phyloP scores from a whole-genome alignment of 306 rosid genomes.

The Rosa lucieae region DNA sequence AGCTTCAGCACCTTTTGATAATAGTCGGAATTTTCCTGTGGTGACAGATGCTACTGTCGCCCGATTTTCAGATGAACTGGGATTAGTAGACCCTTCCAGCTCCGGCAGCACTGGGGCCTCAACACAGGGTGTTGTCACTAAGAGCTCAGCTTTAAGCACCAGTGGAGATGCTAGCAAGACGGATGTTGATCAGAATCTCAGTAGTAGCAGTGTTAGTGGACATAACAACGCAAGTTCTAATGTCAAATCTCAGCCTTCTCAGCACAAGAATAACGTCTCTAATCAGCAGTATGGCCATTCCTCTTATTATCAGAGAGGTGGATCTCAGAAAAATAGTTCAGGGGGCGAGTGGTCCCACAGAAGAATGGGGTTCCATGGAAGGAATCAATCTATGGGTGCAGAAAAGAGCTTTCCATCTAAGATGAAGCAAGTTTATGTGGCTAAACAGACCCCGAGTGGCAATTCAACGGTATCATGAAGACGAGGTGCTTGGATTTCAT shows the following conservation, averaged over 20 bases:
- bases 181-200: conserved; percentile 43
- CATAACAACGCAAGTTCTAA: conserved; percentile 43
- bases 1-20: conserved; percentile 54
- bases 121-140: conserved; percentile 31
- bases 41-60: conserved; percentile 52
- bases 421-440: conserved; percentile 88
- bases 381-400: conserved; percentile 62
- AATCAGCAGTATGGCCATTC: conserved; percentile 65
- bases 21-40: conserved; percentile 53
- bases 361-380: conserved; percentile 72
- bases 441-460: conserved; percentile 72
- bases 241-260: conserved; percentile 47
- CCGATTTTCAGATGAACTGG: conserved; percentile 81
- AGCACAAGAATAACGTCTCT: conserved; percentile 43
- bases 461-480: conserved; percentile 48
- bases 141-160: conserved; percentile 39
- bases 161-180: conserved; percentile 43
- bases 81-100: conserved; percentile 56
- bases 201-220: conserved; percentile 38
- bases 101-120: conserved; percentile 45
- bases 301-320: conserved; percentile 63
- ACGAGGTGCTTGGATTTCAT: conserved; percentile 27
- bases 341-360: conserved; percentile 80
- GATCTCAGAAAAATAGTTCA: conserved; percentile 65
- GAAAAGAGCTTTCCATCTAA: conserved; percentile 68